These are phyloP conservation scores for Schwanniomyces yamadae DNA, from an alignment of 805 yeast species.

Conservation along the genomic window DNA sequence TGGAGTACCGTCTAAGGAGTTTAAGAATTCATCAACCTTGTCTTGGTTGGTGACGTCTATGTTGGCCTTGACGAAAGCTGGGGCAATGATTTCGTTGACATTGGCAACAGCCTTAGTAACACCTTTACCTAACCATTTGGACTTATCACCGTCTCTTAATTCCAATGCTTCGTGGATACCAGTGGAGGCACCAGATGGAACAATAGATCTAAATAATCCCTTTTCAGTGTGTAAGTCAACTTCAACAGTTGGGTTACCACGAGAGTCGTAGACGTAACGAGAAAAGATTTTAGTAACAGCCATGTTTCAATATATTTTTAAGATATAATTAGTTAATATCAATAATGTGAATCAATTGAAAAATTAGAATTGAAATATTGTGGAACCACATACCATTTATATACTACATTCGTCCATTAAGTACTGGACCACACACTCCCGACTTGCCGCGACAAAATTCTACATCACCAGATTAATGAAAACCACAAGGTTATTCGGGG, in stretches of 20 bases:
- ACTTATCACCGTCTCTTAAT: conserved; percentile 96
- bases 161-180: conserved; percentile 99
- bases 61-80: conserved; percentile 81
- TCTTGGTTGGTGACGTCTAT: conserved; percentile 84
- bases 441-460: conserved; percentile 17
- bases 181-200: conserved; percentile 99
- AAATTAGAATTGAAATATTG: not conserved
- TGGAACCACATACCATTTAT: conserved; percentile 5
- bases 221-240: conserved; percentile 91
- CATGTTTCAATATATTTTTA: conserved; percentile 45
- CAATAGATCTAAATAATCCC: conserved; percentile 95
- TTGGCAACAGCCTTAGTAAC: conserved; percentile 94
- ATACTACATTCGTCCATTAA: conserved; percentile 3
- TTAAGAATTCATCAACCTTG: conserved; percentile 82
- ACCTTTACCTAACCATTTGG: conserved; percentile 99
- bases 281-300: conserved; percentile 85
- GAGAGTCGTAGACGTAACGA: conserved; percentile 98
- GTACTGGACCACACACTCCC: conserved; percentile 26
- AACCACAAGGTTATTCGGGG: too few species aligned
- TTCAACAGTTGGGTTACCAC: conserved; percentile 99
- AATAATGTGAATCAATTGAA: conserved; percentile 1
- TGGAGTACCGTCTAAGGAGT: conserved; percentile 90
- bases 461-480: conserved; percentile 4
- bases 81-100: conserved; percentile 93
- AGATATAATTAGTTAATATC: not conserved